Base-by-base conservation (phyloP, 2,329 filamentous ascomycete species). In the Cucurbitaria berberidis region DNA sequence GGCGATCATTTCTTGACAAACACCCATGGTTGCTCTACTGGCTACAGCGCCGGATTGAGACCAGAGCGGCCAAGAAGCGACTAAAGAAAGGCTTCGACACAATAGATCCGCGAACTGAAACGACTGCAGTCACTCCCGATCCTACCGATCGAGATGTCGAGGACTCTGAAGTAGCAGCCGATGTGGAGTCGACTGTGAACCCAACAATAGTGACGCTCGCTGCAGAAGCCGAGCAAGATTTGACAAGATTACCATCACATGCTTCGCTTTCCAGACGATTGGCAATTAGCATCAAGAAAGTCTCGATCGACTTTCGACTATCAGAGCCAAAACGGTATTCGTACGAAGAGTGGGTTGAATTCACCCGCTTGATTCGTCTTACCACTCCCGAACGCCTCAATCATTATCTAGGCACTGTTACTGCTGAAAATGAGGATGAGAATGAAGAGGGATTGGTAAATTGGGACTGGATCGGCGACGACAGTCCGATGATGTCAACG, bases 291-390 rank as follows among this genome's bases (percentile, higher is more conserved):
- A 95, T 96, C 50, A 80, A 84, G 13, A 80, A 79, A 22, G 84
- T 90, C 1, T 85, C 86, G 1, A 78, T 83, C 42, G 85, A 95
- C 67, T 77, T 89, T 29, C 82, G 84, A 16, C 73, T 78, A 39
- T 74, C 80, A 4, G 81, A 84, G 2, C 80, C 82, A 0, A 86
- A 86, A 49, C 82, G 81, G 48, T 97, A 96, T 70, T 81, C 79
- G 0, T 97, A 92, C 59, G 86, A 92, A 61, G 89, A 96, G 69
- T 96, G 92, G 93, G 89, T 89, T 0, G 90, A 90, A 78, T 95
- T 91, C 63, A 87, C 93, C 7, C 84, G 85, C 19, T 80, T 96
- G 27, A 89, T 96, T 32, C 78, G 83, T 2, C 86, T 87, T 59
- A 78, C 78, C 1, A 64, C 59, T 3, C 60, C 55, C 1, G 46